phyloP scores from a whole-genome alignment of 257 asterid species.

The Solanum tacnaense region DNA sequence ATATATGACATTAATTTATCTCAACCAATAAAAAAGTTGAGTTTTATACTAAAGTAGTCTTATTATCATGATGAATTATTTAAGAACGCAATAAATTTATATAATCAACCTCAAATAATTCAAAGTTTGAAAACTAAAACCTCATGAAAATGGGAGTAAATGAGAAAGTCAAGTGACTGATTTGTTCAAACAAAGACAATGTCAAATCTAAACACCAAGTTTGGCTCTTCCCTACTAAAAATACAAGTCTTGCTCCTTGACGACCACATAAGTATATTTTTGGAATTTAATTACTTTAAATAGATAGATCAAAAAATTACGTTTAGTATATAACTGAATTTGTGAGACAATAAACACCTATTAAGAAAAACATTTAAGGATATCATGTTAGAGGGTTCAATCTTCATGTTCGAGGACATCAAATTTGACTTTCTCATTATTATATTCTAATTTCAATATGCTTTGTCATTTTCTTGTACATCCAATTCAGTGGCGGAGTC shows the following conservation, averaged over 20 bases:
- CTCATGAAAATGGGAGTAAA: neutral
- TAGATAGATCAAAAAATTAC: neutral
- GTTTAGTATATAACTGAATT: too few species aligned
- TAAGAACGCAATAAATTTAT: neutral
- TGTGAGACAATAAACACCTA: neutral
- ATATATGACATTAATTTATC: too few species aligned
- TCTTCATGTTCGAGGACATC: neutral
- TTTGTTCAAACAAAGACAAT: neutral
- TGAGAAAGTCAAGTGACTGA: neutral
- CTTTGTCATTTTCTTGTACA: neutral
- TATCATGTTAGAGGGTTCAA: neutral
- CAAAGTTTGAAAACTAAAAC: neutral
- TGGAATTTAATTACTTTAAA: neutral
- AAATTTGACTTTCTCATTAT: too few species aligned
- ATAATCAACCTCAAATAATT: neutral
- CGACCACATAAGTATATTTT: neutral
- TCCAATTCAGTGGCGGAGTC: too few species aligned
- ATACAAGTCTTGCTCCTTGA: neutral
- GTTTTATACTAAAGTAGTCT: neutral
- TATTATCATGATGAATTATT: neutral
- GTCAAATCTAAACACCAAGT: neutral
- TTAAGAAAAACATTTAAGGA: neutral
- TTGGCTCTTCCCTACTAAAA: neutral
- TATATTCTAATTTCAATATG: neutral
- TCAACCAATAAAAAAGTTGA: neutral